Evolutionary conservation across 2,329 filamentous ascomycete species (phyloP), one percentile per base, ranked within the genome.

Genomic region (Daldinia sp.): DNA sequence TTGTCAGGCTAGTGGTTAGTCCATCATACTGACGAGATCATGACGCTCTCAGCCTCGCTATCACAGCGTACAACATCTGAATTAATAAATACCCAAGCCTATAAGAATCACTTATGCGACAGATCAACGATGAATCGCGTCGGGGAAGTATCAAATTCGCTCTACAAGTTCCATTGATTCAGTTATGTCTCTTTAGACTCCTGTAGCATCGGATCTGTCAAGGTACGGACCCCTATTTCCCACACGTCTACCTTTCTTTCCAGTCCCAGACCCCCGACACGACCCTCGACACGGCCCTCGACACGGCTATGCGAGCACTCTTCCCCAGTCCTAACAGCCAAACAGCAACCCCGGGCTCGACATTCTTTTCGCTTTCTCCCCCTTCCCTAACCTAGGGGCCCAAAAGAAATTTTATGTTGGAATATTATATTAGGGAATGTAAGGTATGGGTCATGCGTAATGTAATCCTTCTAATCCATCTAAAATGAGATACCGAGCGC

Each of bases 381-480:
- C 32, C n/a, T 43, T 49, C 43, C 32, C 25, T 13, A 49, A 50
- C 48, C 30, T 48, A 43, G 55, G 25, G 35, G 15, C 11, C n/a
- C 13, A 45, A 60, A 52, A 41, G 41, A 55, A 64, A 52, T 51
- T 49, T 59, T 60, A 64, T 66, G 57, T 55, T 60, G 53, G 55
- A 64, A 65, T 68, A 66, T 66, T 66, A 69, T 68, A 66, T 66
- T 66, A 69, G 67, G 65, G 64, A 63, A 64, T 64, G 61, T 65
- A 57, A 62, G 50, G 41, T 61, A 51, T 61, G 57, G n/a, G 50
- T 61, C 50, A 48, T 66, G 59, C 45, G 59, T 64, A 58, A 57
- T 72, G 64, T 63, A 51, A 54, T 66, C 62, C 67, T 60, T 72
- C 67, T 72, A 70, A 66, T 68, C 69, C 67, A 60, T 73, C 69